Percentiles rank a stretch among this genome's conserved stretches.
Conservation (phyloP, 2,329 filamentous ascomycete species). For the Diaporthe batatas region DNA sequence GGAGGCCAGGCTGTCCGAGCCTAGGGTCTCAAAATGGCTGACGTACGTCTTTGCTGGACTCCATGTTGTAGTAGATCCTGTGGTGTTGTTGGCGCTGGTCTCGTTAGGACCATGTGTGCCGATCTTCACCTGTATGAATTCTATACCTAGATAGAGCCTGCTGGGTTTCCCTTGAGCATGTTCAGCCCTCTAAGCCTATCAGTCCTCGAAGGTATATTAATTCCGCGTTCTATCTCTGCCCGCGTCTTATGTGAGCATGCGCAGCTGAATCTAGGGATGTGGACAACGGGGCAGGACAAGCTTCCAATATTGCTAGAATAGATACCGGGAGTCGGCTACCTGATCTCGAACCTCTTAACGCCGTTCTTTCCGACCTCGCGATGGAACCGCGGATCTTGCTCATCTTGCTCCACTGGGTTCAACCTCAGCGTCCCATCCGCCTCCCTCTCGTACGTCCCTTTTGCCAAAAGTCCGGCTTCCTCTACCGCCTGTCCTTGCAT, state of each 20-base stretch:
- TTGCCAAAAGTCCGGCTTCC: constrained; percentile 35
- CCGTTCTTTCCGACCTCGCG: constrained; percentile 41
- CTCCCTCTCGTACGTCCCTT: constrained; percentile 25
- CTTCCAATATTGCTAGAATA: not conserved
- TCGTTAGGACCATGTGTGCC: too few species aligned
- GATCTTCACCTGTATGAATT: too few species aligned
- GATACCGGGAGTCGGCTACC: not conserved
- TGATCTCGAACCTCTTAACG: constrained; percentile 38
- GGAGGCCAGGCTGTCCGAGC: constrained; percentile 5
- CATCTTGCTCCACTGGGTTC: constrained; percentile 1
- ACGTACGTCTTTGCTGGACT: constrained; percentile 36
- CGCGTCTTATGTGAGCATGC: not conserved
- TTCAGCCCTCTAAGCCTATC: not conserved
- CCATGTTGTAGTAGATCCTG: not conserved
- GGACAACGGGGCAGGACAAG: not conserved
- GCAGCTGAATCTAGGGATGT: not conserved
- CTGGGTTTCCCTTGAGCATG: not conserved
- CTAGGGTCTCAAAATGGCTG: constrained; percentile 29
- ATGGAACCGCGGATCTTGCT: constrained; percentile 34
- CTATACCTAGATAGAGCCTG: too few species aligned
- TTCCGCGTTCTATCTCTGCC: not conserved
- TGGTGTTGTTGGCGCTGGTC: too few species aligned
- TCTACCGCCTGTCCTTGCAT: constrained; percentile 42
- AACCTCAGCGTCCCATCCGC: constrained; percentile 28
- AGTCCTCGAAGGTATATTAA: not conserved